Percentiles rank a stretch among this genome's conserved stretches.
Evolutionary conservation across 257 asterid genomes (phyloP).

Genomic region (Solanum microdontum): DNA sequence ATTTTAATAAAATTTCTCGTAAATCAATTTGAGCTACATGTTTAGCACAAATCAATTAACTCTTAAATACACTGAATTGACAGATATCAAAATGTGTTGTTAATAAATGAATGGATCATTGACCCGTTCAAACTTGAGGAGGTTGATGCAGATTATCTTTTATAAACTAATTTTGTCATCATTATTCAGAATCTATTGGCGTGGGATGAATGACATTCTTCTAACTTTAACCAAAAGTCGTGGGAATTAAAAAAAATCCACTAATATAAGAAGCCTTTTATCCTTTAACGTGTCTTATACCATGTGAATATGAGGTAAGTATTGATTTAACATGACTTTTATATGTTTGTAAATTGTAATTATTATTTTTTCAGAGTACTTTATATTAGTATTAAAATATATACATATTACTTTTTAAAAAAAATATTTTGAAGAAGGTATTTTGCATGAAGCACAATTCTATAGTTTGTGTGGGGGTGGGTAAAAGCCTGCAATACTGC

Average conservation of each 20-base stretch:
- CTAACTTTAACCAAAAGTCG: too few relatives aligned
- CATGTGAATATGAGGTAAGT: neutral
- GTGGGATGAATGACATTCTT: neutral
- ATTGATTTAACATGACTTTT: neutral
- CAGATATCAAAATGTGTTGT: neutral
- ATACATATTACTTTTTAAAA: too few relatives aligned
- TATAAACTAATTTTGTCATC: neutral
- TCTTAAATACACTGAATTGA: neutral
- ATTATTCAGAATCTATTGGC: neutral
- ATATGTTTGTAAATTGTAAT: neutral
- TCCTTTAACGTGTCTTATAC: neutral
- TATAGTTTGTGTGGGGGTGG: neutral
- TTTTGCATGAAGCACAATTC: neutral
- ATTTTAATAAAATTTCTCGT: neutral
- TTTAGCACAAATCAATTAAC: neutral
- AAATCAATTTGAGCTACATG: neutral
- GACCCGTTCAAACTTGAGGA: neutral
- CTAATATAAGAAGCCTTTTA: too few relatives aligned
- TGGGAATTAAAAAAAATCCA: neutral
- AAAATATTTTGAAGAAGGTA: too few relatives aligned
- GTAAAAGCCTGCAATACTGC: neutral
- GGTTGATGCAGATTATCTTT: neutral
- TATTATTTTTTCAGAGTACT: neutral
- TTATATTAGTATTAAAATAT: neutral
- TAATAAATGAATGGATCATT: neutral